These are phyloP conservation scores for Inga oerstediana DNA, from an alignment of 306 rosid species.

Conservation along the genomic window DNA sequence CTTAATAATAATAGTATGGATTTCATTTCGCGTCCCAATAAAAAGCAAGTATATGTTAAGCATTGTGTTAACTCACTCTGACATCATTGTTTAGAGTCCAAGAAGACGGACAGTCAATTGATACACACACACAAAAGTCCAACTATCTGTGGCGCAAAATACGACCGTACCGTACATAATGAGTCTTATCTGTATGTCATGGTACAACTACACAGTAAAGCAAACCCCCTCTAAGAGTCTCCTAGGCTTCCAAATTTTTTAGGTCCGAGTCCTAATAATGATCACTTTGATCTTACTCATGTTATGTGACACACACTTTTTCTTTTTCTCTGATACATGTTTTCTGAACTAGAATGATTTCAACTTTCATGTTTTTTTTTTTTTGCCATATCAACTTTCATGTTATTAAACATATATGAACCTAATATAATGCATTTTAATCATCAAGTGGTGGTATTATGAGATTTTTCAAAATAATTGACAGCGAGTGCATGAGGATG, in stretches of 20 bases:
- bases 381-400: not conserved
- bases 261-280: slow-evolving; percentile 32
- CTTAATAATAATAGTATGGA: not conserved
- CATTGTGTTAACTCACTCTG: not conserved
- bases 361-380: not conserved
- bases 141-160: slow-evolving; percentile 28
- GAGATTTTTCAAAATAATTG: not conserved
- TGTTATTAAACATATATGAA: not conserved
- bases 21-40: slow-evolving; percentile 4
- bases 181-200: slow-evolving; percentile 34
- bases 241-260: slow-evolving; percentile 9
- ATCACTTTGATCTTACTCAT: slow-evolving; percentile 21
- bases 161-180: slow-evolving; percentile 27
- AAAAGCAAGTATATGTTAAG: not conserved
- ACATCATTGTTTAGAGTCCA: slow-evolving; percentile 34
- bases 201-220: slow-evolving; percentile 35
- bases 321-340: not conserved
- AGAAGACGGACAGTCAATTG: slow-evolving; percentile 11
- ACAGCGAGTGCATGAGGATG: slow-evolving; percentile 38
- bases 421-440: not conserved
- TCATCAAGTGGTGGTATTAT: not conserved
- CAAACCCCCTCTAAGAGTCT: slow-evolving; percentile 33
- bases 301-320: slow-evolving; percentile 9
- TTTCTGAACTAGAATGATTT: not conserved
- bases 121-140: slow-evolving; percentile 22